These are phyloP conservation scores for Mycena rebaudengoi DNA, from an alignment of 768 basidiomycete genomes.

Conservation along the genomic window DNA sequence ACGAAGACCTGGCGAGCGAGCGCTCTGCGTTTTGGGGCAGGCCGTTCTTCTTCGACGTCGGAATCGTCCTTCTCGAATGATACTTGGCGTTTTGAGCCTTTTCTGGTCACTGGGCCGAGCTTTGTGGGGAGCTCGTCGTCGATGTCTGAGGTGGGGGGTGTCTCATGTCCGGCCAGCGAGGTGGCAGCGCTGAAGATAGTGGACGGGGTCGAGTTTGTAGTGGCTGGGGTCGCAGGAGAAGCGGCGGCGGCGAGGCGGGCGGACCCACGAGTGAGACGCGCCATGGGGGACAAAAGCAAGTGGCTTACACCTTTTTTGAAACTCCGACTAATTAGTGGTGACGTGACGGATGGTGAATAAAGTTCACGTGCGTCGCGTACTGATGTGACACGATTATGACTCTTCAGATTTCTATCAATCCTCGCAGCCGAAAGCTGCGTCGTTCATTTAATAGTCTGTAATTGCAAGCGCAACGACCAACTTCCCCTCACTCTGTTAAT, in stretches of 20 bases:
- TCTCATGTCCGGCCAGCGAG: conserved; percentile 20
- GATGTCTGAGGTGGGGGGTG: conserved; percentile 24
- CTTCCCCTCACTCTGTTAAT: too few relatives aligned
- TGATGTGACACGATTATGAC: too few relatives aligned
- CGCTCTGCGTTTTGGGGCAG: conserved; percentile 17
- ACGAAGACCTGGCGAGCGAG: conserved; percentile 24
- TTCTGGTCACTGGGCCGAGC: conserved; percentile 2
- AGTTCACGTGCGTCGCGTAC: too few relatives aligned
- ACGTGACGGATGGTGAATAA: too few relatives aligned
- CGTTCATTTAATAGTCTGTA: too few relatives aligned
- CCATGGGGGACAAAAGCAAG: conserved; percentile 18
- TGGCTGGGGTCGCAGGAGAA: conserved; percentile 22
- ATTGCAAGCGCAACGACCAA: too few relatives aligned
- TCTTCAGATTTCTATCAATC: too few relatives aligned
- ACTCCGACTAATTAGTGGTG: too few relatives aligned
- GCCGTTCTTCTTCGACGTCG: not conserved
- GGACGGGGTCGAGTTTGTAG: conserved; percentile 27
- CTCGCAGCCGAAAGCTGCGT: too few relatives aligned
- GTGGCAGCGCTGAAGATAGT: conserved; percentile 29
- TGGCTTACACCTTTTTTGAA: too few relatives aligned
- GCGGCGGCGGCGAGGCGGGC: conserved; percentile 1
- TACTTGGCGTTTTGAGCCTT: conserved; percentile 27
- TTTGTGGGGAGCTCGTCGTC: conserved; percentile 25
- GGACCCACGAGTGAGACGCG: conserved; percentile 28
- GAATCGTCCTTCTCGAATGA: too few relatives aligned